Evolutionary conservation across 2,329 filamentous ascomycete genomes (phyloP), one percentile per base, ranked within the genome.

Genomic region (Geosmithia flava): DNA sequence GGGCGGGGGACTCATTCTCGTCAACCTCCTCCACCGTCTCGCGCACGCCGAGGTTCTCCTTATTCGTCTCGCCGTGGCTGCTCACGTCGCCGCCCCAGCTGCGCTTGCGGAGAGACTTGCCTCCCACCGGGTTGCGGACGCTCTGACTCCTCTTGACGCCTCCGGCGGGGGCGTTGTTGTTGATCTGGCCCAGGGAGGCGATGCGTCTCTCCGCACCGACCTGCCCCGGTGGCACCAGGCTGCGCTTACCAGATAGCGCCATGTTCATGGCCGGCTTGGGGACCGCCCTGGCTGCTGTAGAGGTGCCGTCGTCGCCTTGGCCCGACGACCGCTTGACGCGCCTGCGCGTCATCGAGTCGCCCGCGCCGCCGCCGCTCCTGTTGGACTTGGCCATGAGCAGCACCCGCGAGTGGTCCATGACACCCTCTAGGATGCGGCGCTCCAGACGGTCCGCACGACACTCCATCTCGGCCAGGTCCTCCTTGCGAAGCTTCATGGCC

Each of bases 391-490:
- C 72, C 70, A 93, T 85, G 50, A 97, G 77, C n/a, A 96, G 74
- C 23, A 91, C 82, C 7, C 91, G 85, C 19, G 91, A 96, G 62
- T 97, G 91, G 57, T 97, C 90, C 68, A 98, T 94, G 53, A 97
- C 87, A 23, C 91, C 90, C 54, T 97, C 91, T 30, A 98, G 70
- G 55, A 98, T 95, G 23, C 93, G 83, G 47, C 90, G 85, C 68
- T 98, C 93, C 20, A 98, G 74, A 3, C 81, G 79, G 62, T 96
- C 89, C 2, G 91, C 93, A 52, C 91, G 85, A 11, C 77, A 72
- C 62, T 97, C 91, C 86, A 98, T 96, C 23, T 85, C 76, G 44
- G 87, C 81, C 50, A 98, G 79, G 67, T 97, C 93, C 55, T 97
- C 91, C 43, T 87, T 85, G 48, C 93, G 85, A 49, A 97, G 82